phyloP scores from a whole-genome alignment of 805 yeast species.

The Kodamaea sagamina region DNA sequence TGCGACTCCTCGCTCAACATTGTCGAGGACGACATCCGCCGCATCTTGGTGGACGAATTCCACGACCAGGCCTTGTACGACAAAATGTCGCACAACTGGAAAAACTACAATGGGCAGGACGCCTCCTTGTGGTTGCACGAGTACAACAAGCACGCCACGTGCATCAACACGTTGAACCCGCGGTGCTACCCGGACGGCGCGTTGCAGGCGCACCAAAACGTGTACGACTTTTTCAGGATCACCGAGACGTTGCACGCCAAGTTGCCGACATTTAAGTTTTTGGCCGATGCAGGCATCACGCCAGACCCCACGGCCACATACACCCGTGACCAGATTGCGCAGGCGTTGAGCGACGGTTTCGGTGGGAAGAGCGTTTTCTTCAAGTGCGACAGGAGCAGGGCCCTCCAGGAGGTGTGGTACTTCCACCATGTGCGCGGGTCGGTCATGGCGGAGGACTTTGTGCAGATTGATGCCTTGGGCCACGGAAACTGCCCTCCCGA shows the following conservation, averaged over 20 bases:
- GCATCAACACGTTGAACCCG: constrained; percentile 78
- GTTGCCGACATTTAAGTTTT: constrained; percentile 68
- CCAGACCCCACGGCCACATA: constrained; percentile 65
- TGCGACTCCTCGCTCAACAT: constrained; percentile 55
- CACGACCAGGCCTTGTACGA: constrained; percentile 54
- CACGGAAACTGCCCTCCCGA: constrained; percentile 59
- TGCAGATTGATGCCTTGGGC: constrained; percentile 52
- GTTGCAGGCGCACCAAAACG: constrained; percentile 41
- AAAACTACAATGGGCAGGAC: constrained; percentile 68
- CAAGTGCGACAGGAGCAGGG: constrained; percentile 56
- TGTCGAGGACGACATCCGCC: constrained; percentile 42
- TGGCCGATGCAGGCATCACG: constrained; percentile 65
- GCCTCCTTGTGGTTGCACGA: constrained; percentile 84
- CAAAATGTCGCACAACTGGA: constrained; percentile 68
- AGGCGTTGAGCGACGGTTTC: constrained; percentile 51
- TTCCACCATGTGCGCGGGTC: constrained; percentile 28
- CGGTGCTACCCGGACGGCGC: constrained; percentile 58
- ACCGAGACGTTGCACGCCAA: constrained; percentile 57
- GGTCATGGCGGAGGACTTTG: constrained; percentile 16
- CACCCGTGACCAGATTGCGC: constrained; percentile 53
- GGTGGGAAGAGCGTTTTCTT: constrained; percentile 59
- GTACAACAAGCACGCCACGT: constrained; percentile 92
- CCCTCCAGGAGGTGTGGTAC: constrained; percentile 30
- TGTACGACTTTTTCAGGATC: constrained; percentile 68
- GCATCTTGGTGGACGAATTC: constrained; percentile 34